Conservation (phyloP, 139 green algal species). For the Bryopsis sp. region DNA sequence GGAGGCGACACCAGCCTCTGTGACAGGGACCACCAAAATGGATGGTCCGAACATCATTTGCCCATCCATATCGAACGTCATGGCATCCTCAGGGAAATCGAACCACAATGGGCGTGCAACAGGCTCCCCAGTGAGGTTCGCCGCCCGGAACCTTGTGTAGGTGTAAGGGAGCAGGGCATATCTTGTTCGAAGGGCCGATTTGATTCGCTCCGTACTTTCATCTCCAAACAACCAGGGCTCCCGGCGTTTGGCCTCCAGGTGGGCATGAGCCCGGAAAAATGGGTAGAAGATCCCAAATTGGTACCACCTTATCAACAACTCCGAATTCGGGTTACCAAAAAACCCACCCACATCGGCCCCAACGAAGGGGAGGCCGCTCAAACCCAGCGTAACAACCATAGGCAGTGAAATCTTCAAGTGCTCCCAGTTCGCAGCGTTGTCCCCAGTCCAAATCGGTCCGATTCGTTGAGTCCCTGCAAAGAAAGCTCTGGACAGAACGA, state of each 20-base stretch:
- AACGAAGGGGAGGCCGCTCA: slow-evolving; percentile 81
- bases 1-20: slow-evolving; percentile 24
- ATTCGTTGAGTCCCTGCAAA: slow-evolving; percentile 78
- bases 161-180: slow-evolving; percentile 94
- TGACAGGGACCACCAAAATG: slow-evolving; percentile 57
- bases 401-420: slow-evolving; percentile 74
- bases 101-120: slow-evolving; percentile 89
- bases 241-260: slow-evolving; percentile 90
- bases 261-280: slow-evolving; percentile 95
- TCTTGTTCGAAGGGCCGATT: slow-evolving; percentile 69
- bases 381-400: slow-evolving; percentile 84
- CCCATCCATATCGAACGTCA: slow-evolving; percentile 45
- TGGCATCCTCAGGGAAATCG: slow-evolving; percentile 76
- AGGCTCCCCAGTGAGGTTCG: slow-evolving; percentile 64
- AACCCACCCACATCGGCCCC: slow-evolving; percentile 96
- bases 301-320: slow-evolving; percentile 93
- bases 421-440: slow-evolving; percentile 87
- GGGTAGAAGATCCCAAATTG: slow-evolving; percentile 92
- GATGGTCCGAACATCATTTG: slow-evolving; percentile 80
- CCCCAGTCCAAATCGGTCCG: slow-evolving; percentile 97
- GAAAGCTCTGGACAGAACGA: slow-evolving; percentile 93
- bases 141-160: slow-evolving; percentile 88
- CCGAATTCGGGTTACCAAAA: slow-evolving; percentile 91
- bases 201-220: slow-evolving; percentile 61
- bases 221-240: slow-evolving; percentile 98